phyloP scores from a whole-genome alignment of 495 filamentous ascomycete genomes.

The Aspergillus diversus region DNA sequence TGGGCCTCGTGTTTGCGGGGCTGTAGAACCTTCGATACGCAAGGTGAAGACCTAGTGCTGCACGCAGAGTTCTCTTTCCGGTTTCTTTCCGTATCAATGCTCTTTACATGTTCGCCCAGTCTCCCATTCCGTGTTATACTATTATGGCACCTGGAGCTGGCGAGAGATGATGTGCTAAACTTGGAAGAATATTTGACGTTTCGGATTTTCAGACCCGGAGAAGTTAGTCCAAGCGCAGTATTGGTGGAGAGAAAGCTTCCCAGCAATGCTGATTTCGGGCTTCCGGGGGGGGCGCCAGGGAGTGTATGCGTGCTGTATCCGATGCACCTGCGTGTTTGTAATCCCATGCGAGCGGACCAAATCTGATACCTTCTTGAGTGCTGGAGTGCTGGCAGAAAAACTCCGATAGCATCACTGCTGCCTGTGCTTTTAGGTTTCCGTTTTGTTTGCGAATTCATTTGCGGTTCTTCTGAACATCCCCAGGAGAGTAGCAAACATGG shows the following conservation, averaged over 20 bases:
- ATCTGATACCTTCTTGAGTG: slow-evolving; percentile 31
- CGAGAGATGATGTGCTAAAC: neutral
- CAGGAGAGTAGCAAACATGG: slow-evolving; percentile 20
- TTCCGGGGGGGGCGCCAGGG: slow-evolving; percentile 41
- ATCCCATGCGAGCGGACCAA: slow-evolving; percentile 47
- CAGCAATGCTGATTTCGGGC: slow-evolving; percentile 35
- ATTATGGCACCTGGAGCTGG: neutral
- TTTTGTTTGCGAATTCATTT: neutral
- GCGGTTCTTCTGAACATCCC: neutral
- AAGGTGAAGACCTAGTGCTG: too few relatives aligned
- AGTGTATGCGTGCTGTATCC: slow-evolving; percentile 22
- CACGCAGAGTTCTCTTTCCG: neutral
- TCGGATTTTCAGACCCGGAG: neutral
- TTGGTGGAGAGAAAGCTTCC: slow-evolving; percentile 31
- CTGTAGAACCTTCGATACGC: too few relatives aligned
- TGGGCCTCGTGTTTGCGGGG: too few relatives aligned
- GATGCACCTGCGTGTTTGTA: slow-evolving; percentile 24
- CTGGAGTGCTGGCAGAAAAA: neutral
- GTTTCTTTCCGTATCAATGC: neutral
- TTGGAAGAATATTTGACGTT: neutral
- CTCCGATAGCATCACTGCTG: neutral
- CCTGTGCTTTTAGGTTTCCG: neutral
- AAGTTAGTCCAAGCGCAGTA: slow-evolving; percentile 6
- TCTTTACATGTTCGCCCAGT: neutral
- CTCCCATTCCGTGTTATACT: neutral